These are phyloP conservation scores for Fusarium sp. DNA, from an alignment of 2,329 filamentous ascomycete species.

Conservation along the genomic window DNA sequence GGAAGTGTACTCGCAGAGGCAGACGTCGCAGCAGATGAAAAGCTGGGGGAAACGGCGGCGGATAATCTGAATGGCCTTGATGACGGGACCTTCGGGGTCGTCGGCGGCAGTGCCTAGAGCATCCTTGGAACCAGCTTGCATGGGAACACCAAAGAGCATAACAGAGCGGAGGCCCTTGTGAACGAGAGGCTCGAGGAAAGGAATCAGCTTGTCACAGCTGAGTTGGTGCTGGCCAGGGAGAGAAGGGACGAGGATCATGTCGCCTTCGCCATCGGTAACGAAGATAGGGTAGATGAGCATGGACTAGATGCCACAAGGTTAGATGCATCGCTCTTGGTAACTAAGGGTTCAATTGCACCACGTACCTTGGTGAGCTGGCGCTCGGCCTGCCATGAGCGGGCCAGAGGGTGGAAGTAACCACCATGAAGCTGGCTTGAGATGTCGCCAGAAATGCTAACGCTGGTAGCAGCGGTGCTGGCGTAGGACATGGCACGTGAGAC, in stretches of 20 bases:
- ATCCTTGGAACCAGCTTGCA: constrained; percentile 85
- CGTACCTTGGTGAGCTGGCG: constrained; percentile 84
- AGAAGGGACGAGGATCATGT: constrained; percentile 89
- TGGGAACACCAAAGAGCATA: constrained; percentile 94
- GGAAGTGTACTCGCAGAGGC: constrained; percentile 97
- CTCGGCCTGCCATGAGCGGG: constrained; percentile 85
- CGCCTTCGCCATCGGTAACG: constrained; percentile 92
- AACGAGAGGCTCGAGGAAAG: constrained; percentile 87
- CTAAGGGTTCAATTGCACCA: constrained; percentile 1
- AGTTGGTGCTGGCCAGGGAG: constrained; percentile 91
- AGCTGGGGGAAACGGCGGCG: constrained; percentile 87
- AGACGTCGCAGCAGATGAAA: constrained; percentile 93
- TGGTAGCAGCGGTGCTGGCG: constrained; percentile 73
- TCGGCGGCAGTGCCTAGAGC: constrained; percentile 91
- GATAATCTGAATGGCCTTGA: constrained; percentile 84
- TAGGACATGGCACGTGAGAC: constrained; percentile 74
- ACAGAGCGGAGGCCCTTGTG: constrained; percentile 92
- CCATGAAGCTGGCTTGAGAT: constrained; percentile 87
- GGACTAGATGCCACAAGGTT: constrained; percentile 65
- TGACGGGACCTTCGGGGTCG: constrained; percentile 92
- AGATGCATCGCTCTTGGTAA: constrained; percentile 6
- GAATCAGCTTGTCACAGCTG: constrained; percentile 85
- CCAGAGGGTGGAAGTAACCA: constrained; percentile 83
- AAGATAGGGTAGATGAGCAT: constrained; percentile 99
- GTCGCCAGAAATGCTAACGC: constrained; percentile 77